phyloP scores from a whole-genome alignment of 768 basidiomycete genomes.

The Rossbeevera mucosa region DNA sequence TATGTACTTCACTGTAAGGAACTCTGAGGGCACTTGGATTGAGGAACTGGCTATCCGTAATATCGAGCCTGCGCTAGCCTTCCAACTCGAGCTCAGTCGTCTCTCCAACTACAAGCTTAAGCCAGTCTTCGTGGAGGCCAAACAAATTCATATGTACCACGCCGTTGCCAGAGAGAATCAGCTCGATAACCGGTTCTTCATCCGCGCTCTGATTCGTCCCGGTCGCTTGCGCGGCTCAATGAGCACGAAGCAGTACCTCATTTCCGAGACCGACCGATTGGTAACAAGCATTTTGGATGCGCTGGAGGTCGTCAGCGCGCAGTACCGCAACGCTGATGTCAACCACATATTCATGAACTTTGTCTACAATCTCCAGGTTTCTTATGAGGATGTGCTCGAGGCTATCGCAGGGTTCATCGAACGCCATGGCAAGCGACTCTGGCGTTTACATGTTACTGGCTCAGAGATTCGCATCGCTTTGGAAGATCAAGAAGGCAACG shows the following conservation, averaged over 20 bases:
- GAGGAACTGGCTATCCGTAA: slow-evolving; percentile 97
- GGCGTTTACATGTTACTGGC: slow-evolving; percentile 96
- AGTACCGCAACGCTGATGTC: slow-evolving; percentile 90
- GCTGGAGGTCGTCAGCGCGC: slow-evolving; percentile 86
- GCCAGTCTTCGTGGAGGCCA: slow-evolving; percentile 94
- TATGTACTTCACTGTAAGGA: slow-evolving; percentile 88
- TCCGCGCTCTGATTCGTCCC: slow-evolving; percentile 93
- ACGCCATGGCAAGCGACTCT: slow-evolving; percentile 94
- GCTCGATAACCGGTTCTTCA: slow-evolving; percentile 96
- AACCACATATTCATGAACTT: slow-evolving; percentile 99
- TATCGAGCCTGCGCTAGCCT: slow-evolving; percentile 96
- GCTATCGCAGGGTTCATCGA: slow-evolving; percentile 99
- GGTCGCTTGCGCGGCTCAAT: slow-evolving; percentile 89
- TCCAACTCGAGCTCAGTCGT: slow-evolving; percentile 95
- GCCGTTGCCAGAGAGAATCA: slow-evolving; percentile 94
- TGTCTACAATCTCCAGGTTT: slow-evolving; percentile 92
- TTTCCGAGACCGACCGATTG: slow-evolving; percentile 96
- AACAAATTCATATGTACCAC: slow-evolving; percentile 98
- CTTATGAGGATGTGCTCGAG: slow-evolving; percentile 93
- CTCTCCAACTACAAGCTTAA: slow-evolving; percentile 95
- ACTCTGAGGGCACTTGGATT: slow-evolving; percentile 67
- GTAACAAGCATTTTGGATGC: slow-evolving; percentile 93
- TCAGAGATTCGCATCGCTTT: slow-evolving; percentile 95
- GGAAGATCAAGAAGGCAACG: slow-evolving; percentile 92
- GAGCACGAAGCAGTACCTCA: slow-evolving; percentile 96